Percentiles rank a stretch among this genome's conserved stretches.
Evolutionary conservation across 768 basidiomycete species (phyloP).

Genomic region (Mycena olivaceomarginata): DNA sequence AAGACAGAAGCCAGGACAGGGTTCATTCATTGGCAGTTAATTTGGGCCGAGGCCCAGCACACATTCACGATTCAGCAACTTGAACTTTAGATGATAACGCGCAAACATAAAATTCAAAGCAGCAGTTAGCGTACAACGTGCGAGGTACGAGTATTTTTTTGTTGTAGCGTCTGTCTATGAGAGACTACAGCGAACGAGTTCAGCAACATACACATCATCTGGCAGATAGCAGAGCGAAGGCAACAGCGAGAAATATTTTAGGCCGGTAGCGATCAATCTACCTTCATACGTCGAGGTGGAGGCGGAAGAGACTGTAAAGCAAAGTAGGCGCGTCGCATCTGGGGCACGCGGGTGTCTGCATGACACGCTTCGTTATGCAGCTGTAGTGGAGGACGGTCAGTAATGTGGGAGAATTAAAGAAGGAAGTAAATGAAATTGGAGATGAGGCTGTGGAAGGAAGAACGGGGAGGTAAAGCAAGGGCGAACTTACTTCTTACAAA

Average conservation of each 20-base stretch:
- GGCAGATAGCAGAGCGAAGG: neutral
- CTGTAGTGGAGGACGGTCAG: slow-evolving; percentile 52
- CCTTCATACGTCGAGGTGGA: slow-evolving; percentile 59
- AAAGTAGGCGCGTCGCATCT: slow-evolving; percentile 70
- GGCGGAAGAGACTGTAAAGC: slow-evolving; percentile 73
- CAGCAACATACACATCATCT: neutral
- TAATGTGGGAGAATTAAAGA: neutral
- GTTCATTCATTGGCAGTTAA: neutral
- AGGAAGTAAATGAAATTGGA: neutral
- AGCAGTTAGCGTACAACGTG: too few relatives aligned
- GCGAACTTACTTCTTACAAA: slow-evolving; percentile 70
- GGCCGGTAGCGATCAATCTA: too few relatives aligned
- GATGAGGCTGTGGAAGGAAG: neutral
- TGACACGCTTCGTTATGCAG: slow-evolving; percentile 72
- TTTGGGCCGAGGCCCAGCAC: too few relatives aligned
- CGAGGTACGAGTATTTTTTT: too few relatives aligned
- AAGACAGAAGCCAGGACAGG: neutral
- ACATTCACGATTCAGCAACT: neutral
- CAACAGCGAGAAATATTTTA: too few relatives aligned
- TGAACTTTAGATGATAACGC: neutral
- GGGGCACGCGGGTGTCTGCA: slow-evolving; percentile 69
- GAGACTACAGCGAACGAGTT: too few relatives aligned
- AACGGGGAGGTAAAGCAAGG: slow-evolving; percentile 14
- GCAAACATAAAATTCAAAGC: too few relatives aligned
- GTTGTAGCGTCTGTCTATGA: too few relatives aligned